Conservation (phyloP, 192 early-diverging fungal species). For the Podila horticola region DNA sequence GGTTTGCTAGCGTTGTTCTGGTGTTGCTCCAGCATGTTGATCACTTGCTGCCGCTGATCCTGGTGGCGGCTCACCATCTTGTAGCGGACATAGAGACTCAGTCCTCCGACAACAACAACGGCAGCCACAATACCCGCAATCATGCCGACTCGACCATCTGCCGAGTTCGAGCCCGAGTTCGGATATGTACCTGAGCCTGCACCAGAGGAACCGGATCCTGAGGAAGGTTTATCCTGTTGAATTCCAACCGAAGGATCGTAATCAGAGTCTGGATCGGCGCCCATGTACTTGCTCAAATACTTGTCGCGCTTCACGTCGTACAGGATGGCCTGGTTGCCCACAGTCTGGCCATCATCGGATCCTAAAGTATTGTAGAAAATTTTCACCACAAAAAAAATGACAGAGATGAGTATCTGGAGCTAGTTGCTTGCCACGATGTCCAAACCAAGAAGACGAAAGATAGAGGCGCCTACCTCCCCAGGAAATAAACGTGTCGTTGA, state of each 20-base stretch:
- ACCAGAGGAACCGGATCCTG: neutral
- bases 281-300: constrained; percentile 6
- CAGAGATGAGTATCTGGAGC: too few species aligned
- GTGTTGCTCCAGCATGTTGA: neutral
- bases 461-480: constrained; percentile 4
- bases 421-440: neutral
- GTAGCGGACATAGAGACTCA: neutral
- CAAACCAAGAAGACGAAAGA: neutral
- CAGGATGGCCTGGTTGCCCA: neutral
- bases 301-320: constrained; percentile 17
- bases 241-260: neutral
- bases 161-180: neutral
- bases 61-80: neutral
- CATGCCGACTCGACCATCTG: neutral
- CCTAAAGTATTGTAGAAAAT: neutral
- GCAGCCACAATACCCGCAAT: neutral
- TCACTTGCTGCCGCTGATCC: neutral
- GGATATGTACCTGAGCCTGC: neutral
- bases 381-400: neutral
- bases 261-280: constrained; percentile 7
- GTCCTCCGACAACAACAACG: neutral
- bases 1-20: neutral
- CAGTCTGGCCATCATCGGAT: neutral
- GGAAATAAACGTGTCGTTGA: constrained; percentile 7
- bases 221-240: neutral